Evolutionary conservation across 179 eudicot species (phyloP).

Genomic region (Drosera spatulata): DNA sequence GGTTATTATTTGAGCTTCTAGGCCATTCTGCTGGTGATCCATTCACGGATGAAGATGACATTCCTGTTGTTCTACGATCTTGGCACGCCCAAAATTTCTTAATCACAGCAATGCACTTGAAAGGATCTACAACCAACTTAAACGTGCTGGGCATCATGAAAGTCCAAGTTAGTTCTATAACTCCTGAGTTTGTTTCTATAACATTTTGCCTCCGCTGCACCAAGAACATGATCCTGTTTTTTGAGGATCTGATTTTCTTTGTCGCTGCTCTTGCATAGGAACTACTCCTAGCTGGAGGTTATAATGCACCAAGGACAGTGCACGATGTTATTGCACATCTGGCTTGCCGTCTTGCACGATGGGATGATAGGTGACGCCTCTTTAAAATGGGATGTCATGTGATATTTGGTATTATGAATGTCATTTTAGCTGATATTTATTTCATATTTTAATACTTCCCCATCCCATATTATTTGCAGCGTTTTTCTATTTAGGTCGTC

Average conservation of each 20-base stretch:
- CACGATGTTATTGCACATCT: slow-evolving; percentile 85
- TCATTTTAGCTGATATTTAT: neutral
- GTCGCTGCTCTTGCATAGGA: slow-evolving; percentile 33
- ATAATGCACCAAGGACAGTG: slow-evolving; percentile 58
- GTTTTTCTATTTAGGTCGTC: too few species aligned
- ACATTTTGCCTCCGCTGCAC: too few species aligned
- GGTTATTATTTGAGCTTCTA: slow-evolving; percentile 84
- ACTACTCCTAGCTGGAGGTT: slow-evolving; percentile 68
- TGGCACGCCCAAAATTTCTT: slow-evolving; percentile 95
- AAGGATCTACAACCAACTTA: slow-evolving; percentile 61
- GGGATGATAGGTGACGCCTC: slow-evolving; percentile 76
- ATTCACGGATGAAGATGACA: slow-evolving; percentile 59
- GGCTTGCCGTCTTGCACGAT: slow-evolving; percentile 78
- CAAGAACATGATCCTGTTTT: too few species aligned
- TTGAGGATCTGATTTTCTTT: neutral
- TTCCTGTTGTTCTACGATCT: slow-evolving; percentile 84
- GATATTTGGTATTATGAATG: too few species aligned
- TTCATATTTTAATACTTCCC: too few species aligned
- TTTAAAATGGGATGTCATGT: too few species aligned
- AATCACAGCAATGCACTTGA: slow-evolving; percentile 66
- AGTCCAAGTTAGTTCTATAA: slow-evolving; percentile 49
- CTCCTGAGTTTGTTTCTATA: neutral
- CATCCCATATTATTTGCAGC: too few species aligned
- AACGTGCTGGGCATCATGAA: slow-evolving; percentile 87
- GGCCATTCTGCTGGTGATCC: slow-evolving; percentile 97